A percentile compares a stretch with the other conserved stretches of the same genome.
Conservation (phyloP, 2,329 filamentous ascomycete species). For the Aspergillus glaucus region DNA sequence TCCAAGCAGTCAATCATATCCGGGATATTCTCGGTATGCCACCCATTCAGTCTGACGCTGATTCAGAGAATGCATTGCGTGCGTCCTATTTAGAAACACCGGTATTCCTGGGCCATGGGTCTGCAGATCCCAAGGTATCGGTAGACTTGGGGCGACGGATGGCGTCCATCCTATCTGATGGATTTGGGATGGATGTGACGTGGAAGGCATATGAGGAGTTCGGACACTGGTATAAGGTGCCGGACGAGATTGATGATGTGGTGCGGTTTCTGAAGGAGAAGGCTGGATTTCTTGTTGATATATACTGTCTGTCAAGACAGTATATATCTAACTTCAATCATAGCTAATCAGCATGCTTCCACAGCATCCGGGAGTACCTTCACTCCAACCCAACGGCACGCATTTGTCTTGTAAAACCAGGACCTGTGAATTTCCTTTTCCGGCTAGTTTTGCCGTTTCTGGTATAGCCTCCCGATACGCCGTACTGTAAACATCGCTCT, state of each 20-base stretch:
- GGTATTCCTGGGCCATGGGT: conserved; percentile 13
- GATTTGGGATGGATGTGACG: conserved; percentile 13
- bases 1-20: conserved; percentile 24
- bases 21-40: conserved; percentile 28
- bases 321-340: too few relatives aligned
- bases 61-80: not conserved
- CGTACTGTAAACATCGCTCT: too few relatives aligned
- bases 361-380: too few relatives aligned
- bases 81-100: conserved; percentile 5
- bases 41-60: not conserved
- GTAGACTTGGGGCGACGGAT: conserved; percentile 15
- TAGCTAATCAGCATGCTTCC: too few relatives aligned
- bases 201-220: conserved; percentile 37
- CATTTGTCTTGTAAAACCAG: too few relatives aligned
- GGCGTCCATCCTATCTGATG: conserved; percentile 8
- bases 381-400: too few relatives aligned
- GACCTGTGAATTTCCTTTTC: too few relatives aligned
- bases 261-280: conserved; percentile 25
- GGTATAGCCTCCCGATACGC: too few relatives aligned
- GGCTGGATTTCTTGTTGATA: conserved; percentile 10
- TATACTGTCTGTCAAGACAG: too few relatives aligned
- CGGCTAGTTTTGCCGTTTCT: too few relatives aligned
- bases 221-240: conserved; percentile 47
- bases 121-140: conserved; percentile 36
- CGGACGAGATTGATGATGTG: conserved; percentile 46